phyloP scores from a whole-genome alignment of 345 rosid genomes.

The Camelina sativa region DNA sequence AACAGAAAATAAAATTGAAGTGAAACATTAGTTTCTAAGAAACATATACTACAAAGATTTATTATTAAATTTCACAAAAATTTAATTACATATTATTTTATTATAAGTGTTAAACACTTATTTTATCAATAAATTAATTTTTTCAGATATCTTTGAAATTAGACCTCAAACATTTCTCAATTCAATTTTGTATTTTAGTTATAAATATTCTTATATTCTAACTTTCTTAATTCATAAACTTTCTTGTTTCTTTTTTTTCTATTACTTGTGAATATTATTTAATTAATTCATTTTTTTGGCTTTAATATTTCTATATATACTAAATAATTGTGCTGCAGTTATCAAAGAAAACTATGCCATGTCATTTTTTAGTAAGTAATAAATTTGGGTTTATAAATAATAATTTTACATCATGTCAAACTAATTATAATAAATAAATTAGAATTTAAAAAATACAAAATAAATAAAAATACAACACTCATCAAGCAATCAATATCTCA shows the following conservation, averaged over 20 bases:
- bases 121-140: not conserved
- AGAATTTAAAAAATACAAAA: too few species aligned
- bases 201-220: not conserved
- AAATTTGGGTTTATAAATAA: too few species aligned
- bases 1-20: too few species aligned
- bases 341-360: not conserved
- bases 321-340: not conserved
- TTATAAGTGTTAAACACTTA: not conserved
- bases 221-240: not conserved
- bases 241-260: not conserved
- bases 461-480: too few species aligned
- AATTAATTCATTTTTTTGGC: not conserved
- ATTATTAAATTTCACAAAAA: not conserved
- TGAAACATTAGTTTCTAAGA: too few species aligned
- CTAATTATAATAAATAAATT: too few species aligned
- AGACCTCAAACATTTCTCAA: not conserved
- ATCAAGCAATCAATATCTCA: too few species aligned
- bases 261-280: not conserved
- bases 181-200: not conserved
- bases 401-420: too few species aligned
- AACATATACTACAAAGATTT: too few species aligned
- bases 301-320: too few species aligned
- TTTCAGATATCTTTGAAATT: not conserved
- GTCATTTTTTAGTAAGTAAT: not conserved
- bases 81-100: not conserved